A percentile compares a stretch with the other conserved stretches of the same genome.
phyloP scores from a whole-genome alignment of 2,329 filamentous ascomycete species.

The Huntiella savannae region DNA sequence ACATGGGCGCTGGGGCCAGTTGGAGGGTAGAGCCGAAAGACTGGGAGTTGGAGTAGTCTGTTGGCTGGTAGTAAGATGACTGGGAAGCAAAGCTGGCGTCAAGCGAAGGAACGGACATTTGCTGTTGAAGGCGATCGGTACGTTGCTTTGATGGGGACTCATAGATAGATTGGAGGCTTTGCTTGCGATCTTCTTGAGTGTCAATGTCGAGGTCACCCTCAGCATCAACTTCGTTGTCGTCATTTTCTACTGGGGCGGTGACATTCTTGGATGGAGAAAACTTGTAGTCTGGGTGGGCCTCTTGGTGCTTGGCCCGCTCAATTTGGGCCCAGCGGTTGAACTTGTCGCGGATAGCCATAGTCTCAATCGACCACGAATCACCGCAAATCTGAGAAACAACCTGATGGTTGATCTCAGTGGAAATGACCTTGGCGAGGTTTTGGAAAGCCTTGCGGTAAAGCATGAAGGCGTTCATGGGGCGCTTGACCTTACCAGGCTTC shows the following conservation, averaged over 20 bases:
- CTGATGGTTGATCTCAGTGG: constrained; percentile 80
- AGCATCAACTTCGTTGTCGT: constrained; percentile 13
- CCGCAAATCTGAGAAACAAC: constrained; percentile 77
- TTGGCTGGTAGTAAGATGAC: too few relatives aligned
- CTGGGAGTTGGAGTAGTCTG: too few relatives aligned
- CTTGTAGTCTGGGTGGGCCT: constrained; percentile 80
- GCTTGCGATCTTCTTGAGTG: too few relatives aligned
- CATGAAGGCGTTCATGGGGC: constrained; percentile 98
- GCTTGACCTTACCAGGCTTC: constrained; percentile 56
- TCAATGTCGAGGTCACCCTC: constrained; percentile 4
- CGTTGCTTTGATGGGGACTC: constrained; percentile 1
- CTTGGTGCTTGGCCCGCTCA: constrained; percentile 68
- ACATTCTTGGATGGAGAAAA: constrained; percentile 46
- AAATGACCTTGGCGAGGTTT: constrained; percentile 65
- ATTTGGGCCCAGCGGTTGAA: constrained; percentile 64
- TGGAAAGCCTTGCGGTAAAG: constrained; percentile 87
- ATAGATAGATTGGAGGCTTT: not conserved
- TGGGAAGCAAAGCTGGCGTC: too few relatives aligned
- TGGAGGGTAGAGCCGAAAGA: too few relatives aligned
- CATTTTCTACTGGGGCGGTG: constrained; percentile 22
- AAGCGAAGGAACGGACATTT: too few relatives aligned
- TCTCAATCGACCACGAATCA: constrained; percentile 67
- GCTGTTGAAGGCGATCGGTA: not conserved
- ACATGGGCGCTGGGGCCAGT: too few relatives aligned
- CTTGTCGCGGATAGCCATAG: constrained; percentile 48